phyloP scores from a whole-genome alignment of 78 protist genomes.

The Polysphondylium violaceum region DNA sequence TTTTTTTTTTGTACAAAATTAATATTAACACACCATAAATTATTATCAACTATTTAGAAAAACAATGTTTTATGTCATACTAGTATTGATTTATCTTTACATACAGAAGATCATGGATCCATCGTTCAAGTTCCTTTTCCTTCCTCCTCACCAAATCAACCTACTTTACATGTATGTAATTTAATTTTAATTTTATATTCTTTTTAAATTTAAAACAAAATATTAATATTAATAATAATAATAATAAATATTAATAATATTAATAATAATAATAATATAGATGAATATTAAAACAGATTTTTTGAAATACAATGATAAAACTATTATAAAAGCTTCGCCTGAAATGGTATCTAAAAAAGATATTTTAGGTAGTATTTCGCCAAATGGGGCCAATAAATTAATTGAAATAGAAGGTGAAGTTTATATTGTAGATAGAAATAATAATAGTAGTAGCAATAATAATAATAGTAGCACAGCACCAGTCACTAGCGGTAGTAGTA shows the following conservation, averaged over 20 bases:
- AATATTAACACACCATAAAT: neutral
- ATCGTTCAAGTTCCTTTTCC: conserved; percentile 43
- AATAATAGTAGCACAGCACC: neutral
- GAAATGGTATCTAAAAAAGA: conserved; percentile 14
- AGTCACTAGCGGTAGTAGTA: neutral
- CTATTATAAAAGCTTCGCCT: conserved; percentile 7
- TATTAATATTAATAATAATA: neutral
- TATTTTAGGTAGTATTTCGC: neutral
- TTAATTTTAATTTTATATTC: neutral
- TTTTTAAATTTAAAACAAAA: neutral
- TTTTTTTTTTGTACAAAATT: neutral
- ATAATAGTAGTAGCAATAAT: neutral
- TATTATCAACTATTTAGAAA: neutral
- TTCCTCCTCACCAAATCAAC: conserved; percentile 41
- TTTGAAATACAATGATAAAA: conserved; percentile 52
- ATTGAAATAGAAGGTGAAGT: conserved; percentile 52
- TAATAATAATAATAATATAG: neutral
- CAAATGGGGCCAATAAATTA: conserved; percentile 43
- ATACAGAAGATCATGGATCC: conserved; percentile 38
- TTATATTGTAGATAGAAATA: conserved; percentile 12
- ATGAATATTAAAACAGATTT: conserved; percentile 36
- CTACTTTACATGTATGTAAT: conserved; percentile 40
- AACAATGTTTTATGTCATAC: conserved; percentile 13
- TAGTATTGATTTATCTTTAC: conserved; percentile 54
- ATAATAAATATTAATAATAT: neutral